A percentile compares a stretch with the other conserved stretches of the same genome.
These are phyloP conservation scores for Asterophora parasitica DNA, from an alignment of 768 basidiomycete species.

Conservation along the genomic window DNA sequence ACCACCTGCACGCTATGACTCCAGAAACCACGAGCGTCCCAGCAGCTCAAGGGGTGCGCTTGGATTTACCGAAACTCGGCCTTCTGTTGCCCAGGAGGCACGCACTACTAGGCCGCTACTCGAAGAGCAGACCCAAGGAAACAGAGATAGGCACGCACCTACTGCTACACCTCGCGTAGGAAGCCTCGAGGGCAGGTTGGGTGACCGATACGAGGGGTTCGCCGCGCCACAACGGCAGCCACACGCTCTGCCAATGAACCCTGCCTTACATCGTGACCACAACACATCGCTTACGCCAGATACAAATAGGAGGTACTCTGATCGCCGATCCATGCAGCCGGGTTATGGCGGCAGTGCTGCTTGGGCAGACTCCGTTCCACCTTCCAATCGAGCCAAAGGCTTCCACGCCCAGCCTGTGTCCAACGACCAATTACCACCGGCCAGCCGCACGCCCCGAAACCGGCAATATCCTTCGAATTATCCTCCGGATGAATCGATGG, in stretches of 20 bases:
- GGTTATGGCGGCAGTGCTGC: background rate
- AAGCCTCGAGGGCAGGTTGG: slow-evolving; percentile 20
- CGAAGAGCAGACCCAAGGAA: slow-evolving; percentile 5
- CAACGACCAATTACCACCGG: background rate
- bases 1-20: slow-evolving; percentile 13
- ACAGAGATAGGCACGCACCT: slow-evolving; percentile 1
- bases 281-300: slow-evolving; percentile 2
- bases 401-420: background rate
- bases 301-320: slow-evolving; percentile 2
- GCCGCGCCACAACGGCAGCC: slow-evolving; percentile 7
- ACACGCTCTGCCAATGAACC: slow-evolving; percentile 16
- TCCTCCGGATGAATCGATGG: background rate
- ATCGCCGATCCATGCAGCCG: background rate
- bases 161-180: slow-evolving; percentile 1
- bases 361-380: slow-evolving; percentile 2
- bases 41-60: slow-evolving; percentile 11
- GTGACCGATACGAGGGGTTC: slow-evolving; percentile 16
- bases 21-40: slow-evolving; percentile 9
- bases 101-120: slow-evolving; percentile 5
- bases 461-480: background rate
- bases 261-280: slow-evolving; percentile 11
- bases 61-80: background rate
- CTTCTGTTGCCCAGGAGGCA: background rate
- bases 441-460: background rate
- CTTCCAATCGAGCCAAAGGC: background rate